These are phyloP conservation scores for Spergularia bocconei DNA, from an alignment of 148 eudicot genomes.

Conservation along the genomic window DNA sequence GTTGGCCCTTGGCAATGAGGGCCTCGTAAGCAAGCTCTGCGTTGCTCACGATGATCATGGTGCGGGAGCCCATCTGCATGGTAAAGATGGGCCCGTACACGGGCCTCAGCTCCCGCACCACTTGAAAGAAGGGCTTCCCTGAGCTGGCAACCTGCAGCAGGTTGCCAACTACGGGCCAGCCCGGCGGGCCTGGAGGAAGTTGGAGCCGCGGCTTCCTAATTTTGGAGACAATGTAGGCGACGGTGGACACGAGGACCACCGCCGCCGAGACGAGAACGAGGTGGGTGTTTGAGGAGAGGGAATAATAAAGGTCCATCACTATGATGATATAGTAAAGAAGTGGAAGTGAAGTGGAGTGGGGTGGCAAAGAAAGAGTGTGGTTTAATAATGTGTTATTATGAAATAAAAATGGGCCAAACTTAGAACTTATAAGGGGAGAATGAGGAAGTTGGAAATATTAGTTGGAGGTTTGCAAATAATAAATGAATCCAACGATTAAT, in stretches of 20 bases:
- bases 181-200: conserved; percentile 89
- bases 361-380: no score
- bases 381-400: not conserved
- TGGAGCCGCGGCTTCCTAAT: conserved; percentile 21
- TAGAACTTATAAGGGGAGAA: no score
- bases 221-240: conserved; percentile 20
- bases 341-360: not conserved
- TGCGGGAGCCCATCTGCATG: conserved; percentile 75
- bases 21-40: conserved; percentile 69
- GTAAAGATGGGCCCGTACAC: conserved; percentile 83
- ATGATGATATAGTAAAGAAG: not conserved
- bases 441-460: conserved; percentile 7
- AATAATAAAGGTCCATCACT: not conserved
- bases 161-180: conserved; percentile 88
- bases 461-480: conserved; percentile 4
- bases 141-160: conserved; percentile 82
- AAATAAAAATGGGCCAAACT: no score
- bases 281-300: conserved; percentile 40
- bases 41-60: conserved; percentile 58
- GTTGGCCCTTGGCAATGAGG: conserved; percentile 58
- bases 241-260: conserved; percentile 31
- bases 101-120: conserved; percentile 51
- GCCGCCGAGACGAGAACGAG: conserved; percentile 47
- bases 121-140: conserved; percentile 75
- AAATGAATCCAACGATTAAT: not conserved